phyloP scores from a whole-genome alignment of 1,139 yeast genomes.

The Hyphopichia khmerensis region DNA sequence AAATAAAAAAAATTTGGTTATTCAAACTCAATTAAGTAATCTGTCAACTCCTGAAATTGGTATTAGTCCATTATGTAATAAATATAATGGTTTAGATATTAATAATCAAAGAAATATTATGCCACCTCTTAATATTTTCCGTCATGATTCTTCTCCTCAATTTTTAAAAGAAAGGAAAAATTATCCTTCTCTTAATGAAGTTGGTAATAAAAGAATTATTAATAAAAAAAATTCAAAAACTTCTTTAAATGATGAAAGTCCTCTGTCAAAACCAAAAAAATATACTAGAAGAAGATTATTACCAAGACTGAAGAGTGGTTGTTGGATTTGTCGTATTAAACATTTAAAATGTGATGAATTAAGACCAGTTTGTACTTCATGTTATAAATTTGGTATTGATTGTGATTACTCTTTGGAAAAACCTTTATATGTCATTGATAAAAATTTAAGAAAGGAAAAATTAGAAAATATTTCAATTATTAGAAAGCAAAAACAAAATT shows the following conservation, averaged over 20 bases:
- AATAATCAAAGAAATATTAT: not conserved
- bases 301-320: slow-evolving; percentile 46
- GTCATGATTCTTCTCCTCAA: slow-evolving; percentile 20
- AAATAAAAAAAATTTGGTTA: slow-evolving; percentile 18
- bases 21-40: slow-evolving; percentile 15
- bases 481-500: slow-evolving; percentile 28
- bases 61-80: slow-evolving; percentile 19
- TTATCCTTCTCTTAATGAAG: slow-evolving; percentile 15
- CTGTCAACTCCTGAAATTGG: slow-evolving; percentile 13
- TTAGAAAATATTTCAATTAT: slow-evolving; percentile 31
- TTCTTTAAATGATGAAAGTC: slow-evolving; percentile 2
- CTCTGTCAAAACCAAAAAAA: slow-evolving; percentile 25
- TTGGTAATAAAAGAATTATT: not conserved
- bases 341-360: slow-evolving; percentile 49
- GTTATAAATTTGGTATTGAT: slow-evolving; percentile 40
- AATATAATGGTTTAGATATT: slow-evolving; percentile 19
- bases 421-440: slow-evolving; percentile 43
- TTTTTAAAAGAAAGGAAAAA: slow-evolving; percentile 15
- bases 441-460: slow-evolving; percentile 33
- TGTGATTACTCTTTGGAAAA: slow-evolving; percentile 46
- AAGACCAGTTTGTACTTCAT: slow-evolving; percentile 39
- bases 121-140: slow-evolving; percentile 25
- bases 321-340: slow-evolving; percentile 52
- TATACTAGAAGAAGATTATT: slow-evolving; percentile 42
- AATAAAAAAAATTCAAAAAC: slow-evolving; percentile 1